Conservation (phyloP, 176 grass and related monocot genomes). For the Eleusine coracana region DNA sequence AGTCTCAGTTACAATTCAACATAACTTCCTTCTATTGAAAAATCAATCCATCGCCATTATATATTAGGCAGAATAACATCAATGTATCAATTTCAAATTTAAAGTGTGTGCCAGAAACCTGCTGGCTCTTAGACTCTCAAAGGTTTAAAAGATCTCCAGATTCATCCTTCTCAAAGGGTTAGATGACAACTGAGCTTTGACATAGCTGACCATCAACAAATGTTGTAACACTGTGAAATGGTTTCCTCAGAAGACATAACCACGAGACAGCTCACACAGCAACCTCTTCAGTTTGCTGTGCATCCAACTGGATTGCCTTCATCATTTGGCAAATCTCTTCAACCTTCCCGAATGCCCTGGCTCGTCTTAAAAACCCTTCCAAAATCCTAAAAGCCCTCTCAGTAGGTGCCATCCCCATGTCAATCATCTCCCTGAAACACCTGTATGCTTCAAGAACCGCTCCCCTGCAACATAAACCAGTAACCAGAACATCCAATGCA, state of each 20-base stretch:
- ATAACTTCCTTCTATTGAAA: neutral
- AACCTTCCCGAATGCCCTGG: constrained; percentile 58
- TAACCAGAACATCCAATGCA: constrained; percentile 76
- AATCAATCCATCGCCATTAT: neutral
- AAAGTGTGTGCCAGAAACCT: neutral
- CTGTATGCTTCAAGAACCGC: constrained; percentile 58
- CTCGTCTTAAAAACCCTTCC: constrained; percentile 61
- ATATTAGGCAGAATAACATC: neutral
- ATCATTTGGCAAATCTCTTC: constrained; percentile 69
- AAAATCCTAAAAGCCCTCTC: constrained; percentile 77
- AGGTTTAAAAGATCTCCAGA: neutral
- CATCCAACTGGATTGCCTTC: constrained; percentile 43
- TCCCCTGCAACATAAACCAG: constrained; percentile 82
- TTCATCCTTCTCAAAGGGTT: neutral
- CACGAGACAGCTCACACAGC: neutral
- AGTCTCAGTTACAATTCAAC: too few relatives aligned
- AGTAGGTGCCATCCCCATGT: constrained; percentile 63
- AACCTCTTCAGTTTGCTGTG: constrained; percentile 35
- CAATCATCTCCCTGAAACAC: constrained; percentile 64
- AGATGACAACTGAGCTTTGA: neutral
- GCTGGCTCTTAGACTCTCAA: neutral
- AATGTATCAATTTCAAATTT: neutral
- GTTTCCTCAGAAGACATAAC: neutral
- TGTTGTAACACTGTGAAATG: neutral
- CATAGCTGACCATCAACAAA: neutral